Base-by-base conservation (phyloP, 768 basidiomycete species). In the Tricholoma bakamatsutake region DNA sequence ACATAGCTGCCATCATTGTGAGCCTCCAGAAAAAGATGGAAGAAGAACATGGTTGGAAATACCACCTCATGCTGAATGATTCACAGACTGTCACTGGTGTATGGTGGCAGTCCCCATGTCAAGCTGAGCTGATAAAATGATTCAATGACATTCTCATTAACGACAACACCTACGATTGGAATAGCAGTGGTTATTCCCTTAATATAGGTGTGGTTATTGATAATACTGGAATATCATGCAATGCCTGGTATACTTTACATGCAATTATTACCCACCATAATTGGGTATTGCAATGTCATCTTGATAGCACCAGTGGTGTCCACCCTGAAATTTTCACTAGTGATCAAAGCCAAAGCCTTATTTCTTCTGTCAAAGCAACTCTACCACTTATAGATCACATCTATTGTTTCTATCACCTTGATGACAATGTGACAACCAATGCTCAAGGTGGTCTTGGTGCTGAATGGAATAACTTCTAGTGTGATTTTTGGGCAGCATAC, bases 101-200 rank as follows among this genome's bases (percentile, higher is more conserved):
- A 3, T 71, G 66, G 62, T 73, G 72, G 71, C 68, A 69, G 55
- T 69, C 66, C 13, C 69, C 70, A n/a, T 17, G 31, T 1, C 71
- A 73, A 53, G 57, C 53, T 1, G 50, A 61, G 3, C 60, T 71
- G 10, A 58, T 59, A 7, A 28, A 52, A 27, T 58, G 59, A 5
- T 70, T 56, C 48, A 18, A 51, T 21, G 70, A 73, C 58, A 61
- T 73, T 33, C 57, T 73, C 8, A 65, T 73, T 40, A 69, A 64
- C 53, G 69, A 73, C 56, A 64, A 65, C 50, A 61, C 68, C 6
- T 66, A 71, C 54, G 66, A 67, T 28, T 63, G 62, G 0, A 66
- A 66, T 43, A 50, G 61, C 33, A 61, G 63, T 55, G 63, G 63
- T 4, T 69, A 65, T 49, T 63, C 70, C 1, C 55, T 73, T 9